A percentile compares a stretch with the other conserved stretches of the same genome.
Evolutionary conservation across 2,329 filamentous ascomycete genomes (phyloP).

Genomic region (Juglanconis juglandina): DNA sequence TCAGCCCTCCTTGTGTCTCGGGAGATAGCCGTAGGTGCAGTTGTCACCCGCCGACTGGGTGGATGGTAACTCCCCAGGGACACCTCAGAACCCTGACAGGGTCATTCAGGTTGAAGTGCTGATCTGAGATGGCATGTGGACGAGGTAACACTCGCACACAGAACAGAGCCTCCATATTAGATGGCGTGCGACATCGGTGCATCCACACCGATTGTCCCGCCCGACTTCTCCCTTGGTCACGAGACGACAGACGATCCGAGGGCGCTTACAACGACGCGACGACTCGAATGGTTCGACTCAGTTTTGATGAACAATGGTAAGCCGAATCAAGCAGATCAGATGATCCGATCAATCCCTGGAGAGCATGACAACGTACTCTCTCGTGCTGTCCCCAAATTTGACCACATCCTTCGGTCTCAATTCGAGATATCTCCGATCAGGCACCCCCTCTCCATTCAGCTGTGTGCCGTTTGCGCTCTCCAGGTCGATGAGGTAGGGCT

Average conservation of each 20-base stretch:
- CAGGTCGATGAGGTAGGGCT: constrained; percentile 88
- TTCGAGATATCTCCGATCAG: constrained; percentile 78
- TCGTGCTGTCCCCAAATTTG: constrained; percentile 79
- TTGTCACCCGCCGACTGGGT: background rate
- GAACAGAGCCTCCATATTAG: background rate
- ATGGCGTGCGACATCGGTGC: background rate
- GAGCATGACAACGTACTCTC: constrained; percentile 96
- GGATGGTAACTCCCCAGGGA: background rate
- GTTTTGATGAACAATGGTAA: background rate
- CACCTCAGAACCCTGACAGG: background rate
- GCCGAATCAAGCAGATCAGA: background rate
- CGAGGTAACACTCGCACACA: background rate
- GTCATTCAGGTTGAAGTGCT: background rate
- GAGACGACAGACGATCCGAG: background rate
- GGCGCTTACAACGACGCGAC: background rate
- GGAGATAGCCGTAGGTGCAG: constrained; percentile 3
- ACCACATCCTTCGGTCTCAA: constrained; percentile 85
- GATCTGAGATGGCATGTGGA: background rate
- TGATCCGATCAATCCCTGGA: constrained; percentile 37
- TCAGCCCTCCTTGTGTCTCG: constrained; percentile 2
- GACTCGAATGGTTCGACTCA: background rate
- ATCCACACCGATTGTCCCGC: background rate
- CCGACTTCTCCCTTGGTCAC: background rate
- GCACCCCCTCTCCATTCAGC: constrained; percentile 72
- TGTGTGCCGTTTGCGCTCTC: constrained; percentile 89